phyloP scores from a whole-genome alignment of 768 basidiomycete species.

The Trametopsis cervina region DNA sequence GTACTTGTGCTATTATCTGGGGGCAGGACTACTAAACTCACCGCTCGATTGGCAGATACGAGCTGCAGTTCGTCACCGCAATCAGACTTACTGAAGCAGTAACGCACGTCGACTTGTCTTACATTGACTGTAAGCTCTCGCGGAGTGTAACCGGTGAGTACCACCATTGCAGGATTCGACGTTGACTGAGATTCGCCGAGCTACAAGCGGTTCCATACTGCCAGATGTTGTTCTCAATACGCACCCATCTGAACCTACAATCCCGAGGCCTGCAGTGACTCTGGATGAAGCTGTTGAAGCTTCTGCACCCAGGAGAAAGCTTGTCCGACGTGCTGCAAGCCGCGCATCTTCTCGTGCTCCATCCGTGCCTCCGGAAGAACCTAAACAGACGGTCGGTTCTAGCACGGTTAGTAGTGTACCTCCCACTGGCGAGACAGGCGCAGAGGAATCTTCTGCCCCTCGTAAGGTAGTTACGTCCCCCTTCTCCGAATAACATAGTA shows the following conservation, averaged over 20 bases:
- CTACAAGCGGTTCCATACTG: constrained; percentile 21
- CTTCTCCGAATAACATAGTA: neutral
- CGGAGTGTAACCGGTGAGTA: constrained; percentile 13
- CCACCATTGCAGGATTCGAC: neutral
- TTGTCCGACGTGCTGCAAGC: constrained; percentile 34
- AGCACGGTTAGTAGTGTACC: neutral
- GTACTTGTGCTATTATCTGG: constrained; percentile 4
- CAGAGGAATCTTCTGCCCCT: neutral
- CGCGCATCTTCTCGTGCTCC: constrained; percentile 36
- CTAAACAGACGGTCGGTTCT: neutral
- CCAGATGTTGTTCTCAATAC: constrained; percentile 49
- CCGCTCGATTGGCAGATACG: too few relatives aligned
- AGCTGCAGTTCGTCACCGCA: constrained; percentile 36
- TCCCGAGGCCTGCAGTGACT: constrained; percentile 13
- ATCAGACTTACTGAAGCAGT: constrained; percentile 49
- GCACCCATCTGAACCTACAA: constrained; percentile 42
- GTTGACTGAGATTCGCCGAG: neutral
- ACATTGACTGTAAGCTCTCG: constrained; percentile 30
- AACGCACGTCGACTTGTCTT: constrained; percentile 28
- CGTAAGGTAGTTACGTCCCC: neutral
- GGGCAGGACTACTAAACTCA: too few relatives aligned
- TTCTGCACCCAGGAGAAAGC: constrained; percentile 15
- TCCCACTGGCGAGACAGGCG: neutral
- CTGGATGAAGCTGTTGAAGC: constrained; percentile 14
- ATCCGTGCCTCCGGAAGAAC: constrained; percentile 16